Percentiles rank a stretch among this genome's conserved stretches.
phyloP scores from a whole-genome alignment of 2,329 filamentous ascomycete species.

The Alternaria incomplexa region DNA sequence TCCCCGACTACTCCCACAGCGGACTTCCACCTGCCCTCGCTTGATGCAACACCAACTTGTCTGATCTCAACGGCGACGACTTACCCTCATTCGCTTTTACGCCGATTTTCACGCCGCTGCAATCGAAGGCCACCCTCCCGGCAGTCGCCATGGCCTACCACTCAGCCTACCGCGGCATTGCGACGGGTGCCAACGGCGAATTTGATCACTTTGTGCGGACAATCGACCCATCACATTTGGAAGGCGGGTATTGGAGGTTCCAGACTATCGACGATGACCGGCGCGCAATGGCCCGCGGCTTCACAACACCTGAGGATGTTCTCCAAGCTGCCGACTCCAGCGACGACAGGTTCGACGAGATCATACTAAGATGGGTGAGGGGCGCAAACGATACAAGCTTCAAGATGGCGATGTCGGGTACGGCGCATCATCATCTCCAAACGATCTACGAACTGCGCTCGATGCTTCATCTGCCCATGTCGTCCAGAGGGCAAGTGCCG shows the following conservation, averaged over 20 bases:
- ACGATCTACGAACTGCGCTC: slow-evolving; percentile 18
- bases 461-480: slow-evolving; percentile 14
- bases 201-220: slow-evolving; percentile 17
- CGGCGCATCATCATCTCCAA: slow-evolving; percentile 14
- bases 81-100: neutral
- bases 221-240: neutral
- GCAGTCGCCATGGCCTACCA: slow-evolving; percentile 5
- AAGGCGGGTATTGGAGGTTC: slow-evolving; percentile 26
- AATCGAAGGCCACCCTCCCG: neutral
- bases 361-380: slow-evolving; percentile 23
- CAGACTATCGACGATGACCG: slow-evolving; percentile 15
- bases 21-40: neutral
- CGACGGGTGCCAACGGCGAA: neutral
- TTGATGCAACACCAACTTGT: neutral
- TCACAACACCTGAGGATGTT: slow-evolving; percentile 20
- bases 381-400: slow-evolving; percentile 9
- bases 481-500: slow-evolving; percentile 18
- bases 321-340: slow-evolving; percentile 16
- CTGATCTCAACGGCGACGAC: neutral
- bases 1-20: neutral
- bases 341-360: slow-evolving; percentile 14
- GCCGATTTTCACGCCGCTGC: neutral
- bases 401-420: slow-evolving; percentile 5
- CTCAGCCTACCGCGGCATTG: slow-evolving; percentile 12
- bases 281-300: slow-evolving; percentile 15